These are phyloP conservation scores for Tolypocladium pustulatum DNA, from an alignment of 2,329 filamentous ascomycete genomes.

Conservation along the genomic window DNA sequence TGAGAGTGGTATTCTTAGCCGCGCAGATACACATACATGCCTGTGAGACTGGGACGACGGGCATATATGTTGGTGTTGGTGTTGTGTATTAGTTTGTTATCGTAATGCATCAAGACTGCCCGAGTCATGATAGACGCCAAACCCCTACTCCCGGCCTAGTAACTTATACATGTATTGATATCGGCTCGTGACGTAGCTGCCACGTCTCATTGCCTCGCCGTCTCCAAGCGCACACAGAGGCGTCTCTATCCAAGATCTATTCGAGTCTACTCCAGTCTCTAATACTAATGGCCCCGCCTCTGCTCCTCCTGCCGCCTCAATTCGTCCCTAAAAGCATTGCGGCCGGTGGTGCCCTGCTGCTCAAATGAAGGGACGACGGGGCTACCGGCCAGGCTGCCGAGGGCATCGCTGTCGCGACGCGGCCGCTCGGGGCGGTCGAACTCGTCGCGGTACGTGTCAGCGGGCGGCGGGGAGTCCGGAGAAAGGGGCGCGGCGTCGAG, in stretches of 20 bases:
- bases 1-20: background rate
- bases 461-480: constrained; percentile 4
- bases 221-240: background rate
- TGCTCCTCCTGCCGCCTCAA: constrained; percentile 34
- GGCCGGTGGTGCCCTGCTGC: constrained; percentile 22
- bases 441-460: constrained; percentile 13
- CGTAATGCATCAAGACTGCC: background rate
- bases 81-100: background rate
- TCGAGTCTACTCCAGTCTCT: background rate
- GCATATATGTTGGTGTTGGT: background rate
- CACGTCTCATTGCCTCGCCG: background rate
- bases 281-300: constrained; percentile 11
- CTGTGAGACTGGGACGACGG: background rate
- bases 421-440: constrained; percentile 1
- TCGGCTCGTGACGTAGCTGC: background rate
- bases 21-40: background rate
- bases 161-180: background rate
- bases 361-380: constrained; percentile 32
- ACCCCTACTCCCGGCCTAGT: too few relatives aligned
- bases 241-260: background rate
- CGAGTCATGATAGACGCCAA: background rate
- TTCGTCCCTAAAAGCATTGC: constrained; percentile 40
- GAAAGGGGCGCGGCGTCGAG: constrained; percentile 25
- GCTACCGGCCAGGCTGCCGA: constrained; percentile 38
- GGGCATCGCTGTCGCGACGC: constrained; percentile 33